A percentile compares a stretch with the other conserved stretches of the same genome.
These are phyloP conservation scores for Scedosporium aurantiacum DNA, from an alignment of 2,329 filamentous ascomycete species.

Conservation along the genomic window DNA sequence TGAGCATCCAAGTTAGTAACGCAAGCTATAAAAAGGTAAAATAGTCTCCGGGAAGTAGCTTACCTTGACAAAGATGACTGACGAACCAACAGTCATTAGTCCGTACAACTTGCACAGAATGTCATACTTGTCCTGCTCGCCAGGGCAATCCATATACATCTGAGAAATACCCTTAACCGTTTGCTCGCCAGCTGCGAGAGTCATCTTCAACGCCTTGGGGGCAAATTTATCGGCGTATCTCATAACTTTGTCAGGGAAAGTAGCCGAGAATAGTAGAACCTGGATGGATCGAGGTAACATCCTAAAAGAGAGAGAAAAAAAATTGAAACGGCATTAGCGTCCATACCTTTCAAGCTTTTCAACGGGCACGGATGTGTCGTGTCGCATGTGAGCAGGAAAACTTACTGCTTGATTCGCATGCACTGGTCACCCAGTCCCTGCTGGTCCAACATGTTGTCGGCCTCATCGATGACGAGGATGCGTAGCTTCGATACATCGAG, in stretches of 20 bases:
- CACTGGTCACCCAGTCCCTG: slow-evolving; percentile 94
- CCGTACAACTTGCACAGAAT: slow-evolving; percentile 89
- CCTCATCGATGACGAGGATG: slow-evolving; percentile 87
- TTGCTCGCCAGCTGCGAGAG: slow-evolving; percentile 78
- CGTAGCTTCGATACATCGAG: slow-evolving; percentile 63
- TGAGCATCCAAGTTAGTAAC: background rate
- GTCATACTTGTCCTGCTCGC: slow-evolving; percentile 74
- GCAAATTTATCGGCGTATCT: slow-evolving; percentile 76
- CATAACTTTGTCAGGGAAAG: slow-evolving; percentile 77
- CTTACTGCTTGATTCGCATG: slow-evolving; percentile 70
- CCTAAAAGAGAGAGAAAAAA: slow-evolving; percentile 29
- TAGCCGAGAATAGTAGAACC: slow-evolving; percentile 90
- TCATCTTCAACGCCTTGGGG: slow-evolving; percentile 75
- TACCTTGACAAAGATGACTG: slow-evolving; percentile 95
- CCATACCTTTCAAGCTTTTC: background rate
- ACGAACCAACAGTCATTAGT: slow-evolving; percentile 90
- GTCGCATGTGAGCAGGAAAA: background rate
- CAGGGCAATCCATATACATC: slow-evolving; percentile 88
- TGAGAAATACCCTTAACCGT: slow-evolving; percentile 97
- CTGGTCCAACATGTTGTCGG: slow-evolving; percentile 97
- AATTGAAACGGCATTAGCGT: slow-evolving; percentile 18
- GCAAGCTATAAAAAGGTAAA: background rate
- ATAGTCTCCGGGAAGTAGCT: slow-evolving; percentile 13
- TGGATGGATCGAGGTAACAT: slow-evolving; percentile 67
- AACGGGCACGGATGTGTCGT: background rate